These are phyloP conservation scores for Stachybotrys elegans DNA, from an alignment of 2,329 filamentous ascomycete species.

Conservation along the genomic window DNA sequence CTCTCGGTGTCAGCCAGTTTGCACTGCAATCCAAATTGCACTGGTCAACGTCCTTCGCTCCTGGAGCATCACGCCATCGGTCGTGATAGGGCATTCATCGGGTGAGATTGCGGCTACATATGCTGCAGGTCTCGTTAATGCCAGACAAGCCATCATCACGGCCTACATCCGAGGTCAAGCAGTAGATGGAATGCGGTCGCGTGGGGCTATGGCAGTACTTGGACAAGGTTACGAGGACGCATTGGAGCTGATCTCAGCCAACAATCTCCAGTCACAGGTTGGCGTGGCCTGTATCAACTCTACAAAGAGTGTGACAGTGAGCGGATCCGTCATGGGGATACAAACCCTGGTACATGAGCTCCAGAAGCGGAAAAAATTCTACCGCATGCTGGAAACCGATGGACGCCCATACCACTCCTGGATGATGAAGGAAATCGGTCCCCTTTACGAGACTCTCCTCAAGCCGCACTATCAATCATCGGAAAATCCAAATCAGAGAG, in stretches of 20 bases:
- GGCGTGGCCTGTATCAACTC: neutral
- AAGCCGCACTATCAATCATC: neutral
- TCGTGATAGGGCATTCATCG: slow-evolving; percentile 13
- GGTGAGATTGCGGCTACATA: slow-evolving; percentile 14
- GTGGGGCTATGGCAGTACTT: neutral
- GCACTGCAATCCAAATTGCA: slow-evolving; percentile 29
- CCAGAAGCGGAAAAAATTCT: neutral
- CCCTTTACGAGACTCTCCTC: neutral
- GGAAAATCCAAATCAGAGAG: neutral
- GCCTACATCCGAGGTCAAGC: neutral
- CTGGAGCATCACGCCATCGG: slow-evolving; percentile 3
- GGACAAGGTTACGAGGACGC: slow-evolving; percentile 2
- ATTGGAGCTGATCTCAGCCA: neutral
- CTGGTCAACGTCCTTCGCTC: slow-evolving; percentile 22
- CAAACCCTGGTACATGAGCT: neutral
- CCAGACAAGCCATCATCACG: slow-evolving; percentile 6
- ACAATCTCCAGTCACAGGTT: neutral
- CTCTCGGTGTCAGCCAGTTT: slow-evolving; percentile 22
- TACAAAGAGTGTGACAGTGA: neutral
- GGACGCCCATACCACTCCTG: neutral
- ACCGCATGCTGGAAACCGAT: neutral
- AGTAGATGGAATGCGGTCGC: neutral
- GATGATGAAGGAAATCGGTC: slow-evolving; percentile 1
- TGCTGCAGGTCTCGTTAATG: slow-evolving; percentile 7
- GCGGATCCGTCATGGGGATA: neutral